phyloP scores from a whole-genome alignment of 768 basidiomycete genomes.

The Termitomyces sp. region DNA sequence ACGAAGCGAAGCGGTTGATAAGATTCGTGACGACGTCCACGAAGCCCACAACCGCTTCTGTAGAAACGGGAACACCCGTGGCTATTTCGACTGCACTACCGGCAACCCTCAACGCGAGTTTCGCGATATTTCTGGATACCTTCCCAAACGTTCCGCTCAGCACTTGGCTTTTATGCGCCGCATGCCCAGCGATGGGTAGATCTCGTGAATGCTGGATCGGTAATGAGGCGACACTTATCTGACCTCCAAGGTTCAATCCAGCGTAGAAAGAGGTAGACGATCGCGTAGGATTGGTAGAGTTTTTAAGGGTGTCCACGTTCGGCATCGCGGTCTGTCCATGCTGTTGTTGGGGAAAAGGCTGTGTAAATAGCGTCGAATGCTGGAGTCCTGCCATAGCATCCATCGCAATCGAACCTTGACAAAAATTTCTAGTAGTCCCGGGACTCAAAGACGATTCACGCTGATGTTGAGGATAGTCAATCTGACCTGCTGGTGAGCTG shows the following conservation, averaged over 20 bases:
- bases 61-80: background rate
- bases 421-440: background rate
- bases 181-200: background rate
- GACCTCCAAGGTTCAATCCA: background rate
- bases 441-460: background rate
- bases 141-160: background rate
- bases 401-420: background rate
- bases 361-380: background rate
- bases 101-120: background rate
- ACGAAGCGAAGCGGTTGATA: background rate
- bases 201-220: background rate
- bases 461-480: background rate
- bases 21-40: background rate
- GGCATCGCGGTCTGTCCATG: background rate
- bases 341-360: too few relatives aligned
- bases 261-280: background rate
- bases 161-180: background rate
- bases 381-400: background rate
- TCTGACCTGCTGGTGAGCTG: background rate
- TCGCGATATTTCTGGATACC: background rate
- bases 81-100: too few relatives aligned
- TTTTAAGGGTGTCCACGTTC: background rate
- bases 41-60: background rate
- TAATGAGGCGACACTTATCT: background rate
- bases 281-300: too few relatives aligned